These are phyloP conservation scores for Periglandula ipomoeae DNA, from an alignment of 2,329 filamentous ascomycete genomes.

Conservation along the genomic window DNA sequence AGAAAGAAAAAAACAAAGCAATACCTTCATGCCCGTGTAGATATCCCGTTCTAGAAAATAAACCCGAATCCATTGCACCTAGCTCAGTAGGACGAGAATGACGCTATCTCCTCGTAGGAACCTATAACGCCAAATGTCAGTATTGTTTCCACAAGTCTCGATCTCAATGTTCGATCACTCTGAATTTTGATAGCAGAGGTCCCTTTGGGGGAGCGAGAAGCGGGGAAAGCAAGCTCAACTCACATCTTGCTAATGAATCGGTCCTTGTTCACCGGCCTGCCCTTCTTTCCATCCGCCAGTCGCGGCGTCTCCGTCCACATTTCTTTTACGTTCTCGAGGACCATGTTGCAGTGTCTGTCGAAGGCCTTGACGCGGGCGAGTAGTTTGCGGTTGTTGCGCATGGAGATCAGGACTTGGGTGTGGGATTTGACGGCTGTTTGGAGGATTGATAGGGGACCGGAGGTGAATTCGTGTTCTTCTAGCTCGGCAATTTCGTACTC, in stretches of 20 bases:
- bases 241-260: conserved; percentile 97
- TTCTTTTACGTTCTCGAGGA: conserved; percentile 86
- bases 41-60: neutral
- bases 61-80: neutral
- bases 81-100: conserved; percentile 78
- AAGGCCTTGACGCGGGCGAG: conserved; percentile 97
- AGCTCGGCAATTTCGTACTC: conserved; percentile 83
- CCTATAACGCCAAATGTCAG: conserved; percentile 34
- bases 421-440: conserved; percentile 94
- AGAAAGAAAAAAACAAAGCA: neutral
- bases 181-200: no score
- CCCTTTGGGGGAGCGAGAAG: no score
- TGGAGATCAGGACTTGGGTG: conserved; percentile 92
- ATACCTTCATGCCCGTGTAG: neutral
- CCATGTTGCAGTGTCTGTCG: conserved; percentile 98
- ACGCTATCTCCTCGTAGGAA: conserved; percentile 83
- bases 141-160: neutral
- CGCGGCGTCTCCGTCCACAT: conserved; percentile 98
- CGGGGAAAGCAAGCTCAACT: no score
- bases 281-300: conserved; percentile 77
- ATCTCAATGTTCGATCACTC: no score
- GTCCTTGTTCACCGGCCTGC: conserved; percentile 91
- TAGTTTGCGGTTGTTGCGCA: conserved; percentile 96
- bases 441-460: conserved; percentile 68
- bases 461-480: conserved; percentile 47